These are phyloP conservation scores for Apophysomyces variabilis DNA, from an alignment of 371 early-diverging fungal genomes.

Conservation along the genomic window DNA sequence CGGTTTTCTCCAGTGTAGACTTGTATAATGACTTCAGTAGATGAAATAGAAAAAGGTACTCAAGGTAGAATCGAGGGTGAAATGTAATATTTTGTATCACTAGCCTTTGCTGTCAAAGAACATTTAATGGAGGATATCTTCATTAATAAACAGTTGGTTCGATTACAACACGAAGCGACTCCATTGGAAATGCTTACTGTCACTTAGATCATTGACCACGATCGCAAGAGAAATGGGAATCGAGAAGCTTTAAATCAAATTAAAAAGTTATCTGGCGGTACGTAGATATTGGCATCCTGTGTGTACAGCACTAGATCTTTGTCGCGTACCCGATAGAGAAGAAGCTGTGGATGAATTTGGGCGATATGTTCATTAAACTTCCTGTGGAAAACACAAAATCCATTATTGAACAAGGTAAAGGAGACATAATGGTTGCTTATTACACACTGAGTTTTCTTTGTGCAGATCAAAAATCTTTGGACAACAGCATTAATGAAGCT, in stretches of 20 bases:
- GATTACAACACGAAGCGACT: not conserved
- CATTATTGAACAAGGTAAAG: conserved; percentile 50
- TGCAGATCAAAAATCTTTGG: conserved; percentile 51
- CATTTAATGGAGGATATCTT: conserved; percentile 65
- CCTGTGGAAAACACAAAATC: conserved; percentile 42
- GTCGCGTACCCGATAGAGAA: conserved; percentile 32
- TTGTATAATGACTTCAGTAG: not conserved
- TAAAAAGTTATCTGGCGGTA: conserved; percentile 33
- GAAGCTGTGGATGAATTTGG: conserved; percentile 67
- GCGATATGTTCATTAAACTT: conserved; percentile 69
- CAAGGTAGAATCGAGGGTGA: not conserved
- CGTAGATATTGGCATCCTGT: not conserved
- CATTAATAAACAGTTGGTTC: conserved; percentile 63
- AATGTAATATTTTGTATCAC: not conserved
- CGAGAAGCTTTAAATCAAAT: conserved; percentile 62
- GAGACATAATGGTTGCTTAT: not conserved
- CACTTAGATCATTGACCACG: conserved; percentile 63
- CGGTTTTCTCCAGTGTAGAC: no score
- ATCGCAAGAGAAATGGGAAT: conserved; percentile 62
- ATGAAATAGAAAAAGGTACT: not conserved
- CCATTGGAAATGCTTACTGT: not conserved
- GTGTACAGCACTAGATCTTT: no score
- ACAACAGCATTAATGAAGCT: conserved; percentile 46
- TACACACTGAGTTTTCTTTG: not conserved
- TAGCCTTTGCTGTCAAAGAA: conserved; percentile 60